Evolutionary conservation across 805 yeast genomes (phyloP), one percentile per base, ranked within the genome.

Genomic region (Starmerella etchellsii): DNA sequence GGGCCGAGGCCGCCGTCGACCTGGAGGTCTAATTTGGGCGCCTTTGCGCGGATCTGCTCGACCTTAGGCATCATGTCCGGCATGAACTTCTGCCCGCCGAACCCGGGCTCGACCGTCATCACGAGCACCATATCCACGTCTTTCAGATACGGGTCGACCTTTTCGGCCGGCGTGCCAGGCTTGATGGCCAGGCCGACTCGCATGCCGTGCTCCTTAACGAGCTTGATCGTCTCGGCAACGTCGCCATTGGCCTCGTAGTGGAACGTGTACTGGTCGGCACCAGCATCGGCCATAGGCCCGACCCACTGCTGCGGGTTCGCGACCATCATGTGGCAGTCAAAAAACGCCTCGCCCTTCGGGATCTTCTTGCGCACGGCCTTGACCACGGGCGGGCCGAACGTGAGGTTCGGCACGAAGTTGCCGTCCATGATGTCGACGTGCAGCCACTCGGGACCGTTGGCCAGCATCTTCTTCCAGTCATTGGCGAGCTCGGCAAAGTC

Each of bases 401-500:
- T 78, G 50, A 91, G 79, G 65, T 91, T 91, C 51, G 98, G 98
- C 37, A 91, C 99, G 59, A 91, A 91, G 63, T 88, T 87, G 36
- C 98, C 98, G 60, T 91, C 99, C 99, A 91, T 91, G 36, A 91
- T 88, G 62, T 91, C 99, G 39, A 91, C 76, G 62, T 91, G 99
- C 47, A 91, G 76, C 99, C 99, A 91, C 55, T 88, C 95, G 18
- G 95, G 94, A 20, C 81, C 79, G 42, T 79, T 69, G 39, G 74
- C 72, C 56, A 83, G 76, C 64, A 87, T 80, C 44, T 71, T 69
- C 56, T 79, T 80, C 62, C 95, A 83, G 48, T 87, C 88, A 51
- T 84, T 74, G 37, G 93, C 96, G 46, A 91, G 65, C 53, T 83
- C 73, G 51, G 96, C 78, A 57, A 88, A 91, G 60, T 91, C 94